These are phyloP conservation scores for Panaeolus cyanescens DNA, from an alignment of 768 basidiomycete genomes.

Conservation along the genomic window DNA sequence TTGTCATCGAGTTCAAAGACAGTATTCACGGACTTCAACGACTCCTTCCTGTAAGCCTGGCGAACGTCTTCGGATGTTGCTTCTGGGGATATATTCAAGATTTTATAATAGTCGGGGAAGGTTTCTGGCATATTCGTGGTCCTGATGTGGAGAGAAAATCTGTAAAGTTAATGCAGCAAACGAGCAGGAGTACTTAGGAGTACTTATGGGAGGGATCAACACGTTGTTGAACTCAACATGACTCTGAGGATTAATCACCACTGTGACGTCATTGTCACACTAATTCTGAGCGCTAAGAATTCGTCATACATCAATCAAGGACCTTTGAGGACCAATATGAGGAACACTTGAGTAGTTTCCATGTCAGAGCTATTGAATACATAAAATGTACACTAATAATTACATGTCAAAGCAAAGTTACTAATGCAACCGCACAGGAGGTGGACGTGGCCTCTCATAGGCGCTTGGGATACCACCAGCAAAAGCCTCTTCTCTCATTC, in stretches of 20 bases:
- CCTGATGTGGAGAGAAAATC: background rate
- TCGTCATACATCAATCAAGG: no score
- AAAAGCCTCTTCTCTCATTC: conserved; percentile 13
- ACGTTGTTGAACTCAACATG: no score
- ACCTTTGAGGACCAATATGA: no score
- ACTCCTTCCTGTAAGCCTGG: conserved; percentile 80
- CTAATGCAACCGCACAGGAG: conserved; percentile 27
- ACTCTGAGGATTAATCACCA: no score
- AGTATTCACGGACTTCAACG: conserved; percentile 52
- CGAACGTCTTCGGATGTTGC: conserved; percentile 73
- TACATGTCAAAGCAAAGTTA: background rate
- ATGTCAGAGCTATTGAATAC: no score
- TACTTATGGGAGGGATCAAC: no score
- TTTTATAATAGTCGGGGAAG: conserved; percentile 80
- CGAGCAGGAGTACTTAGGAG: no score
- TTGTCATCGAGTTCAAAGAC: background rate
- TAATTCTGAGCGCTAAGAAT: no score
- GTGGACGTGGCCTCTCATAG: conserved; percentile 44
- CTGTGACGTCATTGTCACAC: conserved; percentile 2
- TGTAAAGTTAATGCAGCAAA: conserved; percentile 3
- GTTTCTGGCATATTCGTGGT: conserved; percentile 54
- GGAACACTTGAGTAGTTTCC: no score
- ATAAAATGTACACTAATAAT: no score
- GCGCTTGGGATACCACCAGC: conserved; percentile 24
- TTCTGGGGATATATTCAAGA: conserved; percentile 55